Evolutionary conservation across 805 yeast species (phyloP).

Genomic region (Yamadazyma kitorensis): DNA sequence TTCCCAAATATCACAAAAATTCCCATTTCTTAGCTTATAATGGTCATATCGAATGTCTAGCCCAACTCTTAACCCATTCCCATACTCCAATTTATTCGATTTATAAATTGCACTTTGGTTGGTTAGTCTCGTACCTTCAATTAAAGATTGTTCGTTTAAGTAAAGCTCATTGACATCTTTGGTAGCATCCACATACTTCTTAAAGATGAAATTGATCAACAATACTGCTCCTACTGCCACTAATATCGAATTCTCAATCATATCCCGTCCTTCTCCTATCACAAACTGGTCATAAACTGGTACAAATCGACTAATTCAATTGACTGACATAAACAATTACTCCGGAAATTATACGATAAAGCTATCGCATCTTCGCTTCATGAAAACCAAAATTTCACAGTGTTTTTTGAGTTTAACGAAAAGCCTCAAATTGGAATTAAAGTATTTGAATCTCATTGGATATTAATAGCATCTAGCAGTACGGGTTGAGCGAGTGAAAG

Average conservation of each 20-base stretch:
- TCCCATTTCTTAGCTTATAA: slow-evolving; percentile 71
- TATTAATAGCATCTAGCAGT: too few species aligned
- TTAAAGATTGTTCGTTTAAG: slow-evolving; percentile 60
- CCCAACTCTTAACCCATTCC: slow-evolving; percentile 66
- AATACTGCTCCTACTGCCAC: slow-evolving; percentile 20
- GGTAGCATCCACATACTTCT: slow-evolving; percentile 28
- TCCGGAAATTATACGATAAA: too few species aligned
- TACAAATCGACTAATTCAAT: too few species aligned
- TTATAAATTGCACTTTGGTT: slow-evolving; percentile 76
- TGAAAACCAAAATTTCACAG: too few species aligned
- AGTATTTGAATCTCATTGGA: too few species aligned
- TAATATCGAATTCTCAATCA: slow-evolving; percentile 12
- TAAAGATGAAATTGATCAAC: slow-evolving; percentile 18
- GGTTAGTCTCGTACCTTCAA: slow-evolving; percentile 59
- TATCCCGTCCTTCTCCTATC: too few species aligned
- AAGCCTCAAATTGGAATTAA: too few species aligned
- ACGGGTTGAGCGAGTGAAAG: too few species aligned
- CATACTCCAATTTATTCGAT: slow-evolving; percentile 71
- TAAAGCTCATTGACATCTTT: slow-evolving; percentile 60
- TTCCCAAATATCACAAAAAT: slow-evolving; percentile 71
- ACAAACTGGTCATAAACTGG: too few species aligned
- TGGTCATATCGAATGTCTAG: slow-evolving; percentile 59
- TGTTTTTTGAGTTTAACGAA: too few species aligned
- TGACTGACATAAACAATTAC: too few species aligned
- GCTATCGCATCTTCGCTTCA: too few species aligned